A percentile compares a stretch with the other conserved stretches of the same genome.
phyloP scores from a whole-genome alignment of 352 stramenopile genomes.

The Phytophthora pisi region DNA sequence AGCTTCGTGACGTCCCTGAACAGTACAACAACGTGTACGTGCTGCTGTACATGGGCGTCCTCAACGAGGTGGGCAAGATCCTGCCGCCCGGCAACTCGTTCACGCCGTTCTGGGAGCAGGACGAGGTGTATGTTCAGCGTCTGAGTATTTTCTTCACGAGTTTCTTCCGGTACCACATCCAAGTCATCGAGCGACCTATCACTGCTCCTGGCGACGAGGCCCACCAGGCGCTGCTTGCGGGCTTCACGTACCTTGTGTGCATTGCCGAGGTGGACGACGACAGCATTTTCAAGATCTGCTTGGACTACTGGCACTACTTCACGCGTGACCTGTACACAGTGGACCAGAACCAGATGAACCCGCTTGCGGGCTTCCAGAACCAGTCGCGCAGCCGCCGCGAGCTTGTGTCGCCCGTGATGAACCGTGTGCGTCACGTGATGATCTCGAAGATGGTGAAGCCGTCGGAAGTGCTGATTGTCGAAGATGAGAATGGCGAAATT shows the following conservation, averaged over 20 bases:
- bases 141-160: slow-evolving; percentile 98
- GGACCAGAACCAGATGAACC: slow-evolving; percentile 81
- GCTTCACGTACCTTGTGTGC: slow-evolving; percentile 92
- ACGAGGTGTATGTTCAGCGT: slow-evolving; percentile 97
- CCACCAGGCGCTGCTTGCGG: slow-evolving; percentile 92
- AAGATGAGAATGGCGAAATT: slow-evolving; percentile 99
- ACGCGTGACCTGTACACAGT: slow-evolving; percentile 96
- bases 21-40: slow-evolving; percentile 96
- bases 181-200: slow-evolving; percentile 93
- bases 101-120: slow-evolving; percentile 92
- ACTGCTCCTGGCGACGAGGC: slow-evolving; percentile 78
- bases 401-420: slow-evolving; percentile 90
- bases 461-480: slow-evolving; percentile 99
- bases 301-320: slow-evolving; percentile 98
- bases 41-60: slow-evolving; percentile 94
- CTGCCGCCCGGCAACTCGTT: slow-evolving; percentile 92
- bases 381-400: slow-evolving; percentile 60
- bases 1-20: slow-evolving; percentile 90
- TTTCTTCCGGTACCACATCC: slow-evolving; percentile 95
- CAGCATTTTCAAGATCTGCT: slow-evolving; percentile 98
- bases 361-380: slow-evolving; percentile 67
- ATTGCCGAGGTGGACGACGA: slow-evolving; percentile 94
- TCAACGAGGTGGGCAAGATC: slow-evolving; percentile 93
- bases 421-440: slow-evolving; percentile 96
- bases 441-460: slow-evolving; percentile 99